Evolutionary conservation across 2,329 filamentous ascomycete genomes (phyloP).

Genomic region (Thielaviopsis musarum): DNA sequence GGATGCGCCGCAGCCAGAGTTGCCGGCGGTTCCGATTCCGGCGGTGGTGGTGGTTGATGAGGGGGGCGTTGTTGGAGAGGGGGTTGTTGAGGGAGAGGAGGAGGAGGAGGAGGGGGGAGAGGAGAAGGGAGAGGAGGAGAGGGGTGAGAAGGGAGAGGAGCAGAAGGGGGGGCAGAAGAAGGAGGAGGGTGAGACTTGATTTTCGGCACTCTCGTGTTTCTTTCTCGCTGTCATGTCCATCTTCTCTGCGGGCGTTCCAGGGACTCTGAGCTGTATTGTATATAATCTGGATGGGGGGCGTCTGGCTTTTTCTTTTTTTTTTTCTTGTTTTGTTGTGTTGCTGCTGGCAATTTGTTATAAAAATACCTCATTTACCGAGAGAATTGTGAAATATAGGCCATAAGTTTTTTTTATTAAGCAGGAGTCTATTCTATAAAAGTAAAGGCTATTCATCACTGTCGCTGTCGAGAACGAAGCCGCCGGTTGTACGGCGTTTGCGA

Average conservation of each 20-base stretch:
- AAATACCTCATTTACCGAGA: background rate
- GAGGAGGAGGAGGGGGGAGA: background rate
- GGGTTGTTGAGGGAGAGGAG: background rate
- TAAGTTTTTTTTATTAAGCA: too few relatives aligned
- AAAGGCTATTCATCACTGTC: slow-evolving; percentile 2
- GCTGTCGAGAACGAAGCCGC: slow-evolving; percentile 9
- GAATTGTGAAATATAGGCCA: background rate
- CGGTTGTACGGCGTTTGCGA: slow-evolving; percentile 2
- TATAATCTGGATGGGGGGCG: background rate
- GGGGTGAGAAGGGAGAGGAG: background rate
- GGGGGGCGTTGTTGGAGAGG: background rate
- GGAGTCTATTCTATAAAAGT: too few relatives aligned
- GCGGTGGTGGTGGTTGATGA: slow-evolving; percentile 1
- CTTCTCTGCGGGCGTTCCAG: background rate
- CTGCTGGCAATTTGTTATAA: too few relatives aligned
- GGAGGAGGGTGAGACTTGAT: background rate
- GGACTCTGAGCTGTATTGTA: background rate
- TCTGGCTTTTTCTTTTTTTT: background rate
- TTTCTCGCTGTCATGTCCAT: background rate
- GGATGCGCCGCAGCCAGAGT: slow-evolving; percentile 1
- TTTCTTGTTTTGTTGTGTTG: background rate
- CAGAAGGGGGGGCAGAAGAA: background rate
- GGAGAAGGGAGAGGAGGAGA: background rate
- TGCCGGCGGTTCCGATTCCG: background rate
- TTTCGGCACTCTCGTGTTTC: background rate